Base-by-base conservation (phyloP, 495 filamentous ascomycete species). In the Aspergillus olivimuriae region DNA sequence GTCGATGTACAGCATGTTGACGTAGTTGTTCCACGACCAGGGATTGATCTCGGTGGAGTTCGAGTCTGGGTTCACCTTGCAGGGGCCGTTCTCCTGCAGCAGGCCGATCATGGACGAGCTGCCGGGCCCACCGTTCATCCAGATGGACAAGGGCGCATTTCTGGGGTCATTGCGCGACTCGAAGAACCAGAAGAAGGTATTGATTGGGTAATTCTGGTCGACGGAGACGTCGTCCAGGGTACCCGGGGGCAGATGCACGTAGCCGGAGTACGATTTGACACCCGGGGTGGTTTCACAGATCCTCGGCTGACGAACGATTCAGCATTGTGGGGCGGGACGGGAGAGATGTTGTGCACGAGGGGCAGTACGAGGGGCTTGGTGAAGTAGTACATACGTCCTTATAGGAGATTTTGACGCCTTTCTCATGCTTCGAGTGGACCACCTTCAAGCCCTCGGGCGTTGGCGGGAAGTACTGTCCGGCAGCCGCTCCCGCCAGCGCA, bases 111-210 rank as follows among this genome's bases (percentile, higher is more conserved):
- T 75, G 1, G 70, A 74, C 2, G 70, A 74, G 32, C 68, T 74
- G 12, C 80, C 80, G 0, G 80, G 78, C 0, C 80, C 81, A 23
- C 53, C 53, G 46, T 77, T 74, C 60, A 72, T 76, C 74, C 74
- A 78, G 23, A 74, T 70, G 19, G 72, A 61, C 7, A 78, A 46
- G 0, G 74, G 74, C 2, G 74, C 74, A 44, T 70, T 75, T 17
- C 8, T 20, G 10, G 53, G 50, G 22, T 52, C 47, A 36, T 56
- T 56, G 3, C 51, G 46, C 0, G 80, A 77, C 48, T 79, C 82
- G 46, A 88, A 75, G 52, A 84, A 88, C 84, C 83, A 87, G 62
- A 87, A 87, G 52, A 84, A 86, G n/a, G 75, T 84, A 56, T 87
- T 85, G 41, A 83, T 82, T 16, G 80, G 70, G 52, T 82, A 85